phyloP scores from a whole-genome alignment of 352 stramenopile genomes.

The Globisporangium irregulare region DNA sequence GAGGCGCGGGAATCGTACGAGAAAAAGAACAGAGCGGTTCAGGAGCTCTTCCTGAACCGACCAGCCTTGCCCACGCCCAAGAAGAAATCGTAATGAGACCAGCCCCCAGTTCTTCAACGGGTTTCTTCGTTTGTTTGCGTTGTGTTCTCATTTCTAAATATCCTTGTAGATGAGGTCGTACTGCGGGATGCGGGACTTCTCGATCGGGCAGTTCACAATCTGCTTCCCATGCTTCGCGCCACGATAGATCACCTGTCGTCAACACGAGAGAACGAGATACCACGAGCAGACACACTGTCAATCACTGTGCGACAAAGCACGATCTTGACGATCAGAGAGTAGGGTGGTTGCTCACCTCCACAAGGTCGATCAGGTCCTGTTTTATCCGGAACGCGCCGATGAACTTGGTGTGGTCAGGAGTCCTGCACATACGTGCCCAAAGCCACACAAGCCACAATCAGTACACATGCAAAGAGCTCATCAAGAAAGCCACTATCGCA shows the following conservation, averaged over 20 bases:
- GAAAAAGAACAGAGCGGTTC: conserved; percentile 51
- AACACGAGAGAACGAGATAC: conserved; percentile 44
- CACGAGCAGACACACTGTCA: neutral
- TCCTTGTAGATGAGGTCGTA: conserved; percentile 85
- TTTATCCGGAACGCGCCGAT: conserved; percentile 76
- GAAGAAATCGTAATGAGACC: neutral
- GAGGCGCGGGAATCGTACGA: conserved; percentile 43
- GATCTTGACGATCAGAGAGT: neutral
- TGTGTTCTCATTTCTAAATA: conserved; percentile 34
- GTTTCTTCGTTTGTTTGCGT: neutral
- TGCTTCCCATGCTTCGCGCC: conserved; percentile 74
- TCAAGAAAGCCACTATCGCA: neutral
- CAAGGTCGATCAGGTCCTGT: conserved; percentile 85
- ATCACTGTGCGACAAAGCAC: neutral
- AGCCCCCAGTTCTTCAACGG: neutral
- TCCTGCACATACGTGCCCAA: conserved; percentile 28
- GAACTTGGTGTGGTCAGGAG: conserved; percentile 86
- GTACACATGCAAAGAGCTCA: neutral
- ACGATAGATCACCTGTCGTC: conserved; percentile 81
- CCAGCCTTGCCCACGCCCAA: conserved; percentile 28
- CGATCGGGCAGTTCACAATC: conserved; percentile 80
- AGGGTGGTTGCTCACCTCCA: conserved; percentile 44
- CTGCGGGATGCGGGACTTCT: conserved; percentile 70
- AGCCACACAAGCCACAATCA: neutral
- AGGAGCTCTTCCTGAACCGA: conserved; percentile 54